Conservation (phyloP, 2,329 filamentous ascomycete species). For the Calonectria leucothoes region DNA sequence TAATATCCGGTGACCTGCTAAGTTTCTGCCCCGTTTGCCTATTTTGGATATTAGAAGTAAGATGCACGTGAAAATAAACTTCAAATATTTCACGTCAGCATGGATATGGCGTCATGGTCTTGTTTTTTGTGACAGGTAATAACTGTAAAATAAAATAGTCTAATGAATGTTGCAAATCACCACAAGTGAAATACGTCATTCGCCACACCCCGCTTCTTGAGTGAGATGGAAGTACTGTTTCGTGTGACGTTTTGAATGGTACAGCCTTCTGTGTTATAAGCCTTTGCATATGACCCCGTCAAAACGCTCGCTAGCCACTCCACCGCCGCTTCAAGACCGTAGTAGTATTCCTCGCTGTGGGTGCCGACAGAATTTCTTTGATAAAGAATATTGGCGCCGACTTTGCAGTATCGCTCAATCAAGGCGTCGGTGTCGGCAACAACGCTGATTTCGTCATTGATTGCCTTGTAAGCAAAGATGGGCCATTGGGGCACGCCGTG, state of each 20-base stretch:
- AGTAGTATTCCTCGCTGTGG: conserved; percentile 23
- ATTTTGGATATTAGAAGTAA: background rate
- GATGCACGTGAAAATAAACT: background rate
- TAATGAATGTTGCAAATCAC: conserved; percentile 22
- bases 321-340: conserved; percentile 21
- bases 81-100: background rate
- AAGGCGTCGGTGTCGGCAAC: conserved; percentile 31
- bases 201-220: conserved; percentile 15
- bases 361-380: conserved; percentile 34
- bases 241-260: conserved; percentile 36
- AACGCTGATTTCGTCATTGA: conserved; percentile 34
- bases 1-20: no score
- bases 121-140: background rate
- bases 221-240: conserved; percentile 21
- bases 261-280: conserved; percentile 31
- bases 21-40: no score
- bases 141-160: background rate
- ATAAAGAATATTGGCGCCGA: conserved; percentile 38
- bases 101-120: background rate
- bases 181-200: conserved; percentile 31
- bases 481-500: conserved; percentile 38
- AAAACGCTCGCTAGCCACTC: conserved; percentile 30
- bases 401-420: conserved; percentile 30
- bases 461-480: conserved; percentile 35
- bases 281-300: conserved; percentile 19